These are phyloP conservation scores for Aspergillus bertholletiae DNA, from an alignment of 495 filamentous ascomycete species.

Conservation along the genomic window DNA sequence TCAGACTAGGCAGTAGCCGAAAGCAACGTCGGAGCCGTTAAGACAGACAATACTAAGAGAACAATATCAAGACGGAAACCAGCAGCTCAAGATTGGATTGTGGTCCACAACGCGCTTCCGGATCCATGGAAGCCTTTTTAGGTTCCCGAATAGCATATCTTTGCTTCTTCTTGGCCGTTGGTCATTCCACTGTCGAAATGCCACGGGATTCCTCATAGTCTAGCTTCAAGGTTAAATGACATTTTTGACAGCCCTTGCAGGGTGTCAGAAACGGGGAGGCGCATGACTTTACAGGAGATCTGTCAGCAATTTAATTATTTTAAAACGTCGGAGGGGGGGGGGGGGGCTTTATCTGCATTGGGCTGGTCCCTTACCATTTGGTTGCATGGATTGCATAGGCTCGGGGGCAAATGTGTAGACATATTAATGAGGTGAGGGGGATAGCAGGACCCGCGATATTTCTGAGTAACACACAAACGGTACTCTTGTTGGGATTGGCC, in stretches of 20 bases:
- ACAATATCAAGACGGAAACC: slow-evolving; percentile 23
- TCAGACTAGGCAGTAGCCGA: neutral
- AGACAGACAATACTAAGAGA: slow-evolving; percentile 10
- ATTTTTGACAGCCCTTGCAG: neutral
- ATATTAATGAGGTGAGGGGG: neutral
- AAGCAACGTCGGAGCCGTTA: neutral
- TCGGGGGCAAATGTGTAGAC: neutral
- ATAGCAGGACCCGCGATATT: neutral
- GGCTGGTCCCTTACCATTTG: neutral
- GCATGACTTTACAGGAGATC: neutral
- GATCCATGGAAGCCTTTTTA: neutral
- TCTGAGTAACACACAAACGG: neutral
- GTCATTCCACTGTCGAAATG: neutral
- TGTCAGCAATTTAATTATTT: neutral
- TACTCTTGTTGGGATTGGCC: neutral
- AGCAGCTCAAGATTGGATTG: neutral
- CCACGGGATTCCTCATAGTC: neutral
- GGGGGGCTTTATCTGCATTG: neutral
- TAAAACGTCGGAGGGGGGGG: neutral
- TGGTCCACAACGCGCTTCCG: neutral
- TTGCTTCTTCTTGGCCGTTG: no score
- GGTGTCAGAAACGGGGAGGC: neutral
- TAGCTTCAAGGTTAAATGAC: neutral
- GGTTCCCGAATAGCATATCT: neutral
- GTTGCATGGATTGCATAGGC: neutral